Evolutionary conservation across 129 eudicot genomes (phyloP), one percentile per base, ranked within the genome.

Genomic region (Gnaphalium uliginosum): DNA sequence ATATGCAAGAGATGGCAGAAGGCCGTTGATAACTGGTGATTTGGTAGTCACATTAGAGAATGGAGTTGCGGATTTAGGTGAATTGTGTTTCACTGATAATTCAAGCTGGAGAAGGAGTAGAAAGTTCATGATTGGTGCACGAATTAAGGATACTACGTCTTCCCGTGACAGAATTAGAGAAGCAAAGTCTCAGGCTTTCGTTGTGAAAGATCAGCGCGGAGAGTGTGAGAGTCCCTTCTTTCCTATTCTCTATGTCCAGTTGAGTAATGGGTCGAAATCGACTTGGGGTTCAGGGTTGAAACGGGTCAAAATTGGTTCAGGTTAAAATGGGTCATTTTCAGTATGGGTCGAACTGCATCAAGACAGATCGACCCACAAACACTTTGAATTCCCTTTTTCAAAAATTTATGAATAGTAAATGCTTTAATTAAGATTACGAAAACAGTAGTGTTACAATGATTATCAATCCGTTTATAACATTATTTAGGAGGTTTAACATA

Each of bases 81-180:
- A 91, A 37, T 37, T 86, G 7, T 27, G 67, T 80, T 86, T 88
- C 24, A 86, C 95, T 19, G 97, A 91, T 77, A 91, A 88, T 79
- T 91, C 97, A 43, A 88, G 95, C 74, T 91, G 97, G 97, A 75
- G 83, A 24, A 88, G 85, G 43, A 72, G 90, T 67, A 77, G 97
- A 51, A 91, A 72, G 59, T 91, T 91, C 56, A 76, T 86, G 56
- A 66, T 91, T 73, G 97, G 95, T 26, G 86, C 86, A 18, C 81
- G 78, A 76, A 69, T 66, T 53, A 63, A 68, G n/a, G 53, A 79
- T 11, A 29, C 11, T 11, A 29, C 5, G 23, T 72, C 81, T 24
- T 8, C 22, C 21, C 87, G 71, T 15, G 76, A 64, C 4, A 83
- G 78, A 35, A 79, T 91, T 21, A 85, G 81, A 53, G 92, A 88